phyloP scores from a whole-genome alignment of 805 yeast genomes.

The Kuraishia capsulata region DNA sequence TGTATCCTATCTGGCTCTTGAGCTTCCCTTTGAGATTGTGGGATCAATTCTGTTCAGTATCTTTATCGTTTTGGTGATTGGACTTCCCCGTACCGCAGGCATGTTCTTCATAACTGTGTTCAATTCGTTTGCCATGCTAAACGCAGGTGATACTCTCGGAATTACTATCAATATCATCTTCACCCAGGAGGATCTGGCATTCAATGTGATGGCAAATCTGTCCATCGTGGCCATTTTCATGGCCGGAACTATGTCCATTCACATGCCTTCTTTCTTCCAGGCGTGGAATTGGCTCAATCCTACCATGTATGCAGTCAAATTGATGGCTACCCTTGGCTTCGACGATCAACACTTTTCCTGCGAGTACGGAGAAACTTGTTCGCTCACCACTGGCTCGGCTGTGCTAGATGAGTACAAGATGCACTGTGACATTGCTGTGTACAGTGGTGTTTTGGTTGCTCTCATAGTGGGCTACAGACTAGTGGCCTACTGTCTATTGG shows the following conservation, averaged over 20 bases:
- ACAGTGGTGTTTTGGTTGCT: slow-evolving; percentile 24
- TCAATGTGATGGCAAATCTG: slow-evolving; percentile 50
- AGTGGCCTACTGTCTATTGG: slow-evolving; percentile 15
- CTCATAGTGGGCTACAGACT: slow-evolving; percentile 25
- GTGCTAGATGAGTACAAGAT: slow-evolving; percentile 40
- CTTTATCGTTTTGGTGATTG: slow-evolving; percentile 52
- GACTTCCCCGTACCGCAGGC: slow-evolving; percentile 53
- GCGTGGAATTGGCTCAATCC: slow-evolving; percentile 66
- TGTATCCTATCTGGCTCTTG: slow-evolving; percentile 40
- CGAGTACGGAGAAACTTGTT: slow-evolving; percentile 27
- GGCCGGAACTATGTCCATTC: slow-evolving; percentile 69
- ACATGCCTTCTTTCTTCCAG: slow-evolving; percentile 54
- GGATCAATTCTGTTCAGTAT: slow-evolving; percentile 46
- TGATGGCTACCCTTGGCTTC: slow-evolving; percentile 45
- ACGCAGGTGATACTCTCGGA: slow-evolving; percentile 70
- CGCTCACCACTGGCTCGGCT: slow-evolving; percentile 36
- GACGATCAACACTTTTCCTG: slow-evolving; percentile 39
- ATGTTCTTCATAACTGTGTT: slow-evolving; percentile 54
- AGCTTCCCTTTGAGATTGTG: slow-evolving; percentile 47
- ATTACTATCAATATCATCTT: slow-evolving; percentile 60
- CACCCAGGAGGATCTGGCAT: slow-evolving; percentile 60
- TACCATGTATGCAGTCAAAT: slow-evolving; percentile 50
- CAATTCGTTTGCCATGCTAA: slow-evolving; percentile 37
- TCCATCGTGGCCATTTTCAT: slow-evolving; percentile 58
- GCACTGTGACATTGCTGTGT: slow-evolving; percentile 19